Base-by-base conservation (phyloP, 2,329 filamentous ascomycete genomes). In the Penicillium decumbens region DNA sequence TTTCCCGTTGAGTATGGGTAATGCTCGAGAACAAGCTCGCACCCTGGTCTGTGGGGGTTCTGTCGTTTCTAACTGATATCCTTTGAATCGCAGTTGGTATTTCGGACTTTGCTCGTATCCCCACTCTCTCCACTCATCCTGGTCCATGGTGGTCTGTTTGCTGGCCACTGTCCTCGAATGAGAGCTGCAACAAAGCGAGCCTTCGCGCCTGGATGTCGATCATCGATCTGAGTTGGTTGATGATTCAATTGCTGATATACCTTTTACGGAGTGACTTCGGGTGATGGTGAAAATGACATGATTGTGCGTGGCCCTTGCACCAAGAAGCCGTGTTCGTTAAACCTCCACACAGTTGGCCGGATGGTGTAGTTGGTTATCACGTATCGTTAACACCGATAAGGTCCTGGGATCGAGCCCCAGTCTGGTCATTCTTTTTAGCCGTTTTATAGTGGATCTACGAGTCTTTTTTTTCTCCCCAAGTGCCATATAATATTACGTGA, bases 331-430 rank as follows among this genome's bases (percentile, higher is more conserved):
- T 23, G 20, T 23, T 23, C 20, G 20, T 4, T 3, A 23, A 4
- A 23, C 20, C 4, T 23, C 20, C 2, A 3, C 20, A 23, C 4
- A 3, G 20, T 23, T 23, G 20, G 20, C 61, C 55, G 63, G 62
- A 63, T 65, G 58, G 61, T 62, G 63, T 65, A 65, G 62, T 64
- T 63, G 63, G 61, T 66, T 61, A 65, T 66, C 65, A 66, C 65
- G 61, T 65, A 61, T 66, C 63, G 60, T 66, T 67, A 65, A 67
- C 65, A 67, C 64, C 57, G 61, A 64, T 57, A 64, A 65, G 63
- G 63, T 65, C 63, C 56, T 60, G 51, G 62, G 62, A 63, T 64
- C 63, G 54, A 65, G 47, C 58, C 63, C 60, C 54, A 55, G 54
- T 51, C 50, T 60, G 51, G 54, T 56, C 49, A 59, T 43, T 4